Base-by-base conservation (phyloP, 2,329 filamentous ascomycete genomes). In the Neobulgaria alba region DNA sequence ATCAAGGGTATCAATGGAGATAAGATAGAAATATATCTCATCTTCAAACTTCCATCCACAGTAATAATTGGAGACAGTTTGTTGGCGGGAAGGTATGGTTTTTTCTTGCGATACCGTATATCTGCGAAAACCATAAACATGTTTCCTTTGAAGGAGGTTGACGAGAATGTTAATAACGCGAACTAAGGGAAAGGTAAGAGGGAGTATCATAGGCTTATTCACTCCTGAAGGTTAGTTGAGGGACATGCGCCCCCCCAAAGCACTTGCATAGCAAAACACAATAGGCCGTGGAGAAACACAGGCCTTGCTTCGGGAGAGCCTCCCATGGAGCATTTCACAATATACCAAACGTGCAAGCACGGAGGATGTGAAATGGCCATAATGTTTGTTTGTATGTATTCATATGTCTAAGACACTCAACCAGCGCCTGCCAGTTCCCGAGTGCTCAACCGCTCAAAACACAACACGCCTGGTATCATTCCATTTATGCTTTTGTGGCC, bases 81-180 rank as follows among this genome's bases (percentile, higher is more conserved):
- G 85, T 83, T 79, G 81, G 80, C 71, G 70, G 88, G 82, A 73
- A 65, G 65, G 63, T 65, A 65, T 68, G 61, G 58, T 66, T 92
- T 73, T 57, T 65, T 95, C 72, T 95, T 73, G 85, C 87, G 87
- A 77, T 89, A 75, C 78, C 79, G 84, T 94, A 79, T 95, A 95
- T 82, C 87, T 86, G 12, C 78, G 77, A 77, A 73, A 82, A 78
- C 81, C 84, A 86, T 82, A 59, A 70, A 65, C 56, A 57, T n/a
- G n/a, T n/a, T n/a, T 66, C 45, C 52, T 44, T 32, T 47, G 44
- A 49, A 55, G 58, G 67, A 72, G 82, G 77, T 80, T 76, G 73
- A 81, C 77, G 79, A 80, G 85, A 84, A 83, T 86, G 94, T 94
- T 87, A 77, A 68, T 82, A 79, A 85, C 85, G 84, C 67, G 47